These are phyloP conservation scores for Magnusiomyces suaveolens DNA, from an alignment of 1,139 yeast genomes.

Conservation along the genomic window DNA sequence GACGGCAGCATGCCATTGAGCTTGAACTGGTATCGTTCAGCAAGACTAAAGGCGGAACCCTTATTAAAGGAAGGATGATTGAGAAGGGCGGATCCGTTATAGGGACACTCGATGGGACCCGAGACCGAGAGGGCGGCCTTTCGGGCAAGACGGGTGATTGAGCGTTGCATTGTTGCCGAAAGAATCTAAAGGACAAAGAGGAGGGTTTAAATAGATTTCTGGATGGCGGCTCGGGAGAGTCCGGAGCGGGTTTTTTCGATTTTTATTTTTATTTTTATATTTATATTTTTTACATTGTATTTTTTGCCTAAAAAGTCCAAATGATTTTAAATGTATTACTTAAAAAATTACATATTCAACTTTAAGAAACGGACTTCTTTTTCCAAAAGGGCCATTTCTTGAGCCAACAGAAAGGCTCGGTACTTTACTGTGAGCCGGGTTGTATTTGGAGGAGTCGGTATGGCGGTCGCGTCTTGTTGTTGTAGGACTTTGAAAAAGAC, in stretches of 20 bases:
- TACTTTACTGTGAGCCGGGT: neutral
- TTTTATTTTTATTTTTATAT: too few relatives aligned
- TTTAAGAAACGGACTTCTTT: neutral
- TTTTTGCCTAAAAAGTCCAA: too few relatives aligned
- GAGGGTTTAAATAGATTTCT: neutral
- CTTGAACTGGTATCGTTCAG: conserved; percentile 77
- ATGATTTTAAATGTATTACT: too few relatives aligned
- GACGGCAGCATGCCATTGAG: conserved; percentile 76
- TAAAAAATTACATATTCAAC: neutral
- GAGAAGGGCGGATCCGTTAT: neutral
- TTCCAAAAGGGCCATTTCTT: neutral
- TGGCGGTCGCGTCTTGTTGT: too few relatives aligned
- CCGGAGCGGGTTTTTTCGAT: too few relatives aligned
- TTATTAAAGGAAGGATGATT: conserved; percentile 41
- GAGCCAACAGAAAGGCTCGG: neutral
- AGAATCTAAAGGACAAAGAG: neutral
- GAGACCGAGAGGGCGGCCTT: neutral
- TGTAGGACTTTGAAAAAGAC: conserved; percentile 4
- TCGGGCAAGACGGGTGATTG: neutral
- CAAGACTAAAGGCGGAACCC: conserved; percentile 81
- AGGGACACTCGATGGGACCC: conserved; percentile 3
- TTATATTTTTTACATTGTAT: neutral
- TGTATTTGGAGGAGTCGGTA: too few relatives aligned
- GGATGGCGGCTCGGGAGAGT: too few relatives aligned
- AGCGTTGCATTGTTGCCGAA: neutral